Base-by-base conservation (phyloP, 2,329 filamentous ascomycete species). In the Fusarium tricinctum region DNA sequence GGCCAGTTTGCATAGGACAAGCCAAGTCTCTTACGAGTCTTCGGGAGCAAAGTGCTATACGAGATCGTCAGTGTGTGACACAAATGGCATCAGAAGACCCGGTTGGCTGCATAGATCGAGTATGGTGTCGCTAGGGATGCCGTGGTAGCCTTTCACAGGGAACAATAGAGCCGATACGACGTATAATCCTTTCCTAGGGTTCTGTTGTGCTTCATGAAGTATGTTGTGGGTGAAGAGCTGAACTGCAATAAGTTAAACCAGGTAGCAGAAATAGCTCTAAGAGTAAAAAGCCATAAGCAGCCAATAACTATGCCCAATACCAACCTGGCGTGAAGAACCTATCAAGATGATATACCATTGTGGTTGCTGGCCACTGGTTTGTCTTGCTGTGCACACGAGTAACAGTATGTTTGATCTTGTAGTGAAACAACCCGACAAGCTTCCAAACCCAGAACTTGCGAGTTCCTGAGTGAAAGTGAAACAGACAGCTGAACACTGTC, bases 81-180 rank as follows among this genome's bases (percentile, higher is more conserved):
- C 40, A 19, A 53, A 39, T 26, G 30, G 49, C 48, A 39, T 59
- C 39, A 38, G 39, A 22, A 46, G 49, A 28, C 12, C 30, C 44
- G 58, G 58, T 47, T 64, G 49, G 48, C 33, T 59, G 51, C 58
- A 59, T 48, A 19, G 38, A 45, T 47, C 48, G 61, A 61, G 42
- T 40, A 40, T 17, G 14, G 40, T 56, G 32, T 35, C 28, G 39
- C 58, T 30, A 26, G 13, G 35, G 26, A 48, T 49, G 47, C 14
- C 13, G 47, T 40, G 43, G n/a, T 10, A 19, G 13, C 15, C 33
- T 22, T 46, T n/a, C 30, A 46, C 19, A 55, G 42, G 26, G 30
- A 20, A 13, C 17, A 30, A 35, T 33, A 40, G 15, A 39, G 40
- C 45, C 32, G 57, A 62, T 30, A 59, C 23, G 50, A 42, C 20